These are phyloP conservation scores for Primulina eburnea DNA, from an alignment of 257 asterid genomes.

Conservation along the genomic window DNA sequence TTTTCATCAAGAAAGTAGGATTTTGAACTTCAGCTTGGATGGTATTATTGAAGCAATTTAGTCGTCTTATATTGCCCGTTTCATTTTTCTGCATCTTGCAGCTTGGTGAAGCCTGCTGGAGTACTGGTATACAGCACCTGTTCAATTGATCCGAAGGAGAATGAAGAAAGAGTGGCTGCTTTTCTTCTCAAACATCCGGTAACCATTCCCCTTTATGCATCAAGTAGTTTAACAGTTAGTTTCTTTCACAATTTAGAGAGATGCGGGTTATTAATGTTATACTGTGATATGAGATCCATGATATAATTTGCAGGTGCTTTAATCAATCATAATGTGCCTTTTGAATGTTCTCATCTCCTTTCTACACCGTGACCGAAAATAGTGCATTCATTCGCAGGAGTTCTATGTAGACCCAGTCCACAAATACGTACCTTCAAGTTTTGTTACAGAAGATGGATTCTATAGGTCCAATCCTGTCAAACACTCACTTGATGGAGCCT, in stretches of 20 bases:
- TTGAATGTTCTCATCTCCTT: not conserved
- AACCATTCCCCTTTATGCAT: conserved; percentile 16
- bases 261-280: not conserved
- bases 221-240: conserved; percentile 1
- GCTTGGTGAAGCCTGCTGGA: conserved; percentile 83
- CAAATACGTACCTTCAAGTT: conserved; percentile 50
- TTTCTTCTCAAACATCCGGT: conserved; percentile 80
- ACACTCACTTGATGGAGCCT: conserved; percentile 88
- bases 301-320: not conserved
- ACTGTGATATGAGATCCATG: conserved; percentile 4
- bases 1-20: not conserved
- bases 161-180: conserved; percentile 81
- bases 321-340: not conserved
- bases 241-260: not conserved
- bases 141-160: conserved; percentile 83
- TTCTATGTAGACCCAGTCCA: conserved; percentile 58
- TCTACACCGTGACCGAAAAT: conserved; percentile 6
- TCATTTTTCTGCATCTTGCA: conserved; percentile 33
- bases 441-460: conserved; percentile 58
- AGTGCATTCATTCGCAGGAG: conserved; percentile 46
- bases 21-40: conserved; percentile 1
- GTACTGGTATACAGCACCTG: conserved; percentile 83
- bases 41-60: not conserved
- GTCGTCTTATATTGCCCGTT: conserved; percentile 1
- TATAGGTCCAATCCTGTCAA: conserved; percentile 70